Conservation (phyloP, 768 basidiomycete species). For the Kwoniella europaea region DNA sequence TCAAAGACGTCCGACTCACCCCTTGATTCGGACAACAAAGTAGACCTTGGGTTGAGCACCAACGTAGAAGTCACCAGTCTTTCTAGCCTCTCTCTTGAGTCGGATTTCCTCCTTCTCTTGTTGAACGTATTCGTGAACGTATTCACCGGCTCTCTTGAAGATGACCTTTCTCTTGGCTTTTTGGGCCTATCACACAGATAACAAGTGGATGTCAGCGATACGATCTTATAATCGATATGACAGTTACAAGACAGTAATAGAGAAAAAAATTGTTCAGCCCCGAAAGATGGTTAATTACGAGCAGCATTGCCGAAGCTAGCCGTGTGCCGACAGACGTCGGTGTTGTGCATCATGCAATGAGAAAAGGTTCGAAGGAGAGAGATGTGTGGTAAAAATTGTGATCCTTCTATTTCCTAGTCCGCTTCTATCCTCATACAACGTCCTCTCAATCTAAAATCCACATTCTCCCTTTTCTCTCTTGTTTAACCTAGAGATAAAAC, state of each 20-base stretch:
- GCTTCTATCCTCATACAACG: not conserved
- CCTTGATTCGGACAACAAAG: slow-evolving; percentile 96
- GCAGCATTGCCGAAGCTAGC: slow-evolving; percentile 81
- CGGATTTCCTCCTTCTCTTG: slow-evolving; percentile 97
- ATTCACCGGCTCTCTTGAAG: slow-evolving; percentile 98
- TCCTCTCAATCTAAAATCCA: not conserved
- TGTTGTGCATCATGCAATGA: slow-evolving; percentile 77
- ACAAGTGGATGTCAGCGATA: slow-evolving; percentile 18
- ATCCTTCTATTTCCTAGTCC: slow-evolving; percentile 2
- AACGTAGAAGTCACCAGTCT: slow-evolving; percentile 95
- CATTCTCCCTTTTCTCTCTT: not conserved
- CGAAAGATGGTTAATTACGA: slow-evolving; percentile 91
- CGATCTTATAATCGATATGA: not conserved
- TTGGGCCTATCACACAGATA: slow-evolving; percentile 65
- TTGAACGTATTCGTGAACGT: slow-evolving; percentile 92
- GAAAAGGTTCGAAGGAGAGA: slow-evolving; percentile 2
- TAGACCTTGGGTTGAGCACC: slow-evolving; percentile 95
- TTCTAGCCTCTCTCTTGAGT: slow-evolving; percentile 87
- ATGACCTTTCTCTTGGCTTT: slow-evolving; percentile 93
- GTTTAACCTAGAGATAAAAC: not conserved
- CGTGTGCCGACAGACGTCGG: slow-evolving; percentile 63
- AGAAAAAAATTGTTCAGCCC: slow-evolving; percentile 71
- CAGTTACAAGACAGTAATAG: not conserved
- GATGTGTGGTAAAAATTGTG: slow-evolving; percentile 4
- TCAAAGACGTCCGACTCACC: slow-evolving; percentile 65